Evolutionary conservation across 2,329 filamentous ascomycete genomes (phyloP).

Genomic region (Ophiosphaerella narmari): DNA sequence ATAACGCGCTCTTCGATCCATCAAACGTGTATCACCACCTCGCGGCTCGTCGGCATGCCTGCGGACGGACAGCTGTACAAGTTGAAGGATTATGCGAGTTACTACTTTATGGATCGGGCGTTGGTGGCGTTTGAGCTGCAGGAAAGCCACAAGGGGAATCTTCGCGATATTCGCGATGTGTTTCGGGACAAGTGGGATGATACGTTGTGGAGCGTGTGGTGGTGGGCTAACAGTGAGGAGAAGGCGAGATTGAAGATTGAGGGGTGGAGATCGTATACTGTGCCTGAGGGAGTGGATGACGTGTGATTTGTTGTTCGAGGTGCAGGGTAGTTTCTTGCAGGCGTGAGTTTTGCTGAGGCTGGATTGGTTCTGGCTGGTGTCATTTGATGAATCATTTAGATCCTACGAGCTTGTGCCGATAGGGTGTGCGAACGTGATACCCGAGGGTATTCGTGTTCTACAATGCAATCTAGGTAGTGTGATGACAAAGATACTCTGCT

Average conservation of each 20-base stretch:
- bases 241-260: constrained; percentile 28
- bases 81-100: constrained; percentile 7
- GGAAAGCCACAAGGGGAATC: neutral
- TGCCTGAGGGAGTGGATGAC: neutral
- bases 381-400: too few species aligned
- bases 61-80: neutral
- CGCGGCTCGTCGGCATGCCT: neutral
- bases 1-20: constrained; percentile 14
- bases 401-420: too few species aligned
- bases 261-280: constrained; percentile 18
- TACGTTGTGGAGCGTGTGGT: constrained; percentile 27
- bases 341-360: too few species aligned
- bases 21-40: constrained; percentile 2
- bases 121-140: constrained; percentile 13
- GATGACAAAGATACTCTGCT: too few species aligned
- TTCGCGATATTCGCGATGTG: constrained; percentile 7
- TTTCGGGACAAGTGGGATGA: constrained; percentile 17
- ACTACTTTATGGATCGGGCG: constrained; percentile 8
- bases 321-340: too few species aligned
- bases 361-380: too few species aligned
- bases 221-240: constrained; percentile 32
- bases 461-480: too few species aligned
- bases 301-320: too few species aligned
- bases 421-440: too few species aligned
- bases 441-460: too few species aligned